A percentile compares a stretch with the other conserved stretches of the same genome.
Evolutionary conservation across 1,139 yeast genomes (phyloP).

Genomic region (Candida neerlandica): DNA sequence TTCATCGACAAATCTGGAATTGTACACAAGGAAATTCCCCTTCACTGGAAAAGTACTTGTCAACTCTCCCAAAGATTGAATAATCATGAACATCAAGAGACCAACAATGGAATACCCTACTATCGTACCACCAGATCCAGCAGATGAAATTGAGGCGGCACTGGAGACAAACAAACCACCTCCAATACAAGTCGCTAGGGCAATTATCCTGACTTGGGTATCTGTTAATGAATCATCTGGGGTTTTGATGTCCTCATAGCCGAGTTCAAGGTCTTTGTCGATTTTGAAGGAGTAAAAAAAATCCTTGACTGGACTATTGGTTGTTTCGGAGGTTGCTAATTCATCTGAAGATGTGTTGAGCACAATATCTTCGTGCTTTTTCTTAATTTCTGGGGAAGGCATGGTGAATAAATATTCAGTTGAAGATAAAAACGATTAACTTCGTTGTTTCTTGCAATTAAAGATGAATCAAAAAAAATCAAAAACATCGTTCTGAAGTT

Average conservation of each 20-base stretch:
- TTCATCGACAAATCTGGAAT: constrained; percentile 43
- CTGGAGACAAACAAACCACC: constrained; percentile 41
- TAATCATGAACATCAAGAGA: constrained; percentile 31
- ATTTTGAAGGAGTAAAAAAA: constrained; percentile 15
- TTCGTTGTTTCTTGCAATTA: constrained; percentile 5
- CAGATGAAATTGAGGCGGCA: constrained; percentile 44
- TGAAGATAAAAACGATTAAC: not conserved
- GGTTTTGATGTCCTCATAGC: constrained; percentile 13
- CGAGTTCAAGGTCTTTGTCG: constrained; percentile 13
- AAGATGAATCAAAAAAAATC: not conserved
- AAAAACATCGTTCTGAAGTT: not conserved
- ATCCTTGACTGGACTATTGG: constrained; percentile 1
- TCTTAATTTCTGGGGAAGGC: constrained; percentile 3
- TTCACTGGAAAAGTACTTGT: constrained; percentile 43
- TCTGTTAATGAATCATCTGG: constrained; percentile 26
- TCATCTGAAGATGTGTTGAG: not conserved
- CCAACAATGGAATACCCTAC: constrained; percentile 48
- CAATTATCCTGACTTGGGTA: constrained; percentile 60
- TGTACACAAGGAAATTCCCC: constrained; percentile 44
- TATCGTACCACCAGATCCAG: constrained; percentile 70
- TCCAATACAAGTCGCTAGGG: constrained; percentile 85
- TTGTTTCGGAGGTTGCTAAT: not conserved
- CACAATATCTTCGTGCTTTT: not conserved
- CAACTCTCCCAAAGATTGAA: constrained; percentile 47
- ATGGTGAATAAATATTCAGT: not conserved